Evolutionary conservation across 805 yeast genomes (phyloP).

Genomic region (Saccharomycopsis oosterbeekiorum): DNA sequence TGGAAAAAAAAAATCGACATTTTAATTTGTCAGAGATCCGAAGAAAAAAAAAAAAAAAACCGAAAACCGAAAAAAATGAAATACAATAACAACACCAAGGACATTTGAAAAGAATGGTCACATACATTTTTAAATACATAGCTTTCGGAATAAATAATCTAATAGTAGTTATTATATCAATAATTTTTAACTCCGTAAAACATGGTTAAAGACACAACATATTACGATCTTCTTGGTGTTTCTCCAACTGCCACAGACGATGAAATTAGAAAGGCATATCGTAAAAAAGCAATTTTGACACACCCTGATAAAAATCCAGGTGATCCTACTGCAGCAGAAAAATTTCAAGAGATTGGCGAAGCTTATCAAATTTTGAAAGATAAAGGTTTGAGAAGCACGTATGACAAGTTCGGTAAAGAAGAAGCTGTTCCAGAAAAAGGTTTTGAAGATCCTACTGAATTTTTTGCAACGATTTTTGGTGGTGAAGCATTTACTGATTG

Average conservation of each 20-base stretch:
- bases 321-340: constrained; percentile 79
- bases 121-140: neutral
- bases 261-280: constrained; percentile 88
- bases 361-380: constrained; percentile 80
- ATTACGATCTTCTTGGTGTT: constrained; percentile 75
- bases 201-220: constrained; percentile 80
- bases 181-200: neutral
- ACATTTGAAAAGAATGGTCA: neutral
- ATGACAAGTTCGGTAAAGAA: constrained; percentile 81
- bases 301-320: constrained; percentile 98
- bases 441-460: constrained; percentile 78
- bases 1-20: neutral
- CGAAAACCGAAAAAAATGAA: neutral
- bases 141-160: too few species aligned
- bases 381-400: constrained; percentile 51
- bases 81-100: neutral
- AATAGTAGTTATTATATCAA: neutral
- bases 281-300: constrained; percentile 77
- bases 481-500: constrained; percentile 71
- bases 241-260: constrained; percentile 57
- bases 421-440: constrained; percentile 61
- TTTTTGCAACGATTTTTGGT: constrained; percentile 75
- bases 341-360: constrained; percentile 64
- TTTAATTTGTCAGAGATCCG: neutral
- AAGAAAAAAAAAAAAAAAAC: neutral